Evolutionary conservation across 352 stramenopile genomes (phyloP).

Genomic region (Phytopythium cucurbitacearum): DNA sequence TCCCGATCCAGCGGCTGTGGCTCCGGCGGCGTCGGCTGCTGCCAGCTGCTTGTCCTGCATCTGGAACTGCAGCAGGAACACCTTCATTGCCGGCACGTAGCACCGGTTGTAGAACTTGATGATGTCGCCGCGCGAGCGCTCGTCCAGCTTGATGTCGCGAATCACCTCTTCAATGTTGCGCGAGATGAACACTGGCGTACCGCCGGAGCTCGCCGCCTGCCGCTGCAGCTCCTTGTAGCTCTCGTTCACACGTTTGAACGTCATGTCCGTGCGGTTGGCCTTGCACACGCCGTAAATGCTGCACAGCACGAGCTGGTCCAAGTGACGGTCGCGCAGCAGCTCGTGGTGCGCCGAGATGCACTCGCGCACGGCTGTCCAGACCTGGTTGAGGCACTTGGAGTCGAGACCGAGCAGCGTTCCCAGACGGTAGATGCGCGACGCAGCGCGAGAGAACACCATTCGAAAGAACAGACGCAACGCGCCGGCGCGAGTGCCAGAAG

Average conservation of each 20-base stretch:
- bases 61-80: slow-evolving; percentile 85
- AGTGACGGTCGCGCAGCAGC: slow-evolving; percentile 63
- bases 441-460: slow-evolving; percentile 81
- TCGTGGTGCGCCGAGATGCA: slow-evolving; percentile 60
- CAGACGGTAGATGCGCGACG: slow-evolving; percentile 73
- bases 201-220: slow-evolving; percentile 15
- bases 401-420: slow-evolving; percentile 68
- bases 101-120: slow-evolving; percentile 90
- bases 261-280: slow-evolving; percentile 60
- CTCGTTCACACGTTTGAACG: slow-evolving; percentile 75
- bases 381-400: slow-evolving; percentile 74
- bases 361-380: slow-evolving; percentile 85
- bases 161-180: slow-evolving; percentile 63
- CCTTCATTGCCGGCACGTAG: slow-evolving; percentile 81
- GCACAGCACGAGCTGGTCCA: slow-evolving; percentile 82
- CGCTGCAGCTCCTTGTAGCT: slow-evolving; percentile 69
- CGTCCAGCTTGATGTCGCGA: slow-evolving; percentile 71
- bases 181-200: slow-evolving; percentile 14
- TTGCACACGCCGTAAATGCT: slow-evolving; percentile 86
- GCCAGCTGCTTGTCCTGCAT: slow-evolving; percentile 78
- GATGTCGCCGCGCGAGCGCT: slow-evolving; percentile 63
- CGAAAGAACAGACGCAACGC: slow-evolving; percentile 80
- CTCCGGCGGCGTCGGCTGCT: slow-evolving; percentile 60
- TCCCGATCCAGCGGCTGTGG: slow-evolving; percentile 20
- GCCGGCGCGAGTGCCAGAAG: not conserved